phyloP scores from a whole-genome alignment of 257 asterid genomes.

The Solanum raphanifolium region DNA sequence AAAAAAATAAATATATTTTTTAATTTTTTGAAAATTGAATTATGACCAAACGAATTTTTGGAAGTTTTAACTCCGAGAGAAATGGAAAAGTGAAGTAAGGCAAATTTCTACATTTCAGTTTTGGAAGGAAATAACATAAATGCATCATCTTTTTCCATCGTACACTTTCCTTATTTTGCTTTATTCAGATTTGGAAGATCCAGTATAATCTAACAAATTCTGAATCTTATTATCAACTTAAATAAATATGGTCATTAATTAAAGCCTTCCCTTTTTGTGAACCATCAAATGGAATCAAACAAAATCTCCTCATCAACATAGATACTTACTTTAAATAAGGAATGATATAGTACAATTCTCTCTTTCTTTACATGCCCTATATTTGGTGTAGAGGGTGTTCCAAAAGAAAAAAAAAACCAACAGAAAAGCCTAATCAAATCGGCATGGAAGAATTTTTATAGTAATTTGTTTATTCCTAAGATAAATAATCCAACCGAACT shows the following conservation, averaged over 20 bases:
- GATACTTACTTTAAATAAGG: not conserved
- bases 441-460: too few relatives aligned
- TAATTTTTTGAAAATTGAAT: too few relatives aligned
- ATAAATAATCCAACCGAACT: accelerated
- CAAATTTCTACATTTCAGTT: not conserved
- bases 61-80: not conserved
- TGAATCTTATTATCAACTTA: not conserved
- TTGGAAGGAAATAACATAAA: not conserved
- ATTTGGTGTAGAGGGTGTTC: not conserved
- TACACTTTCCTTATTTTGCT: not conserved
- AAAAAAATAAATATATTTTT: too few relatives aligned
- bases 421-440: not conserved
- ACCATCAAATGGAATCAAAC: not conserved
- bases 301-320: not conserved
- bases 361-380: not conserved
- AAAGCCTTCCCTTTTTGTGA: not conserved
- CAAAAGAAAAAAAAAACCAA: not conserved
- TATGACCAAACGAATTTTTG: not conserved
- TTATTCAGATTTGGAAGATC: not conserved
- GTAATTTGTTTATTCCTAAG: too few relatives aligned
- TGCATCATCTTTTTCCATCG: not conserved
- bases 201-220: not conserved
- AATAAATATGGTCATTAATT: not conserved
- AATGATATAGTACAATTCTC: not conserved
- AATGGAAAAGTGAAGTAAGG: not conserved